Conservation (phyloP, 1,284 basidiomycete genomes). For the Jaminaea rosea region DNA sequence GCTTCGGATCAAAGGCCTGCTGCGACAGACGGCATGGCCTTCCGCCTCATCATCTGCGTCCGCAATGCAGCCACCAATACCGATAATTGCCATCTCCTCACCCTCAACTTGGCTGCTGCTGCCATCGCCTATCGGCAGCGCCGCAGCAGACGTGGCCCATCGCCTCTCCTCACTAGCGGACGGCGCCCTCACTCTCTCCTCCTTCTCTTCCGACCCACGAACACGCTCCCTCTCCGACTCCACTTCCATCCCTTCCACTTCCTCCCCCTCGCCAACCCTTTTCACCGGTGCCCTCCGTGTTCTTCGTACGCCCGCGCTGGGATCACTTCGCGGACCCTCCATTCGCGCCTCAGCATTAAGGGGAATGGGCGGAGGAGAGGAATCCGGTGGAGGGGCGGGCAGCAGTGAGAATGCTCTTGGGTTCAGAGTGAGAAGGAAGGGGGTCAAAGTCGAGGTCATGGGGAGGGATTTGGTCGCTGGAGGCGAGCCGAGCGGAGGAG, state of each 20-base stretch:
- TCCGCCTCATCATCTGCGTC: background rate
- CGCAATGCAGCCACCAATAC: background rate
- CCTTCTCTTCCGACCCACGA: background rate
- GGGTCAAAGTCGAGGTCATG: background rate
- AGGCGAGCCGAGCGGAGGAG: background rate
- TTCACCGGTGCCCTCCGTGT: background rate
- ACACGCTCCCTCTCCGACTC: background rate
- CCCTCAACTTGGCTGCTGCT: background rate
- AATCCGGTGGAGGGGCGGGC: background rate
- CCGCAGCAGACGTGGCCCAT: background rate
- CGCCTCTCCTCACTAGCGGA: background rate
- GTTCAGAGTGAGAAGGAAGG: background rate
- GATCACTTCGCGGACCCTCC: background rate
- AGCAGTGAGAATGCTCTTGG: background rate
- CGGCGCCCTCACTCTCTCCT: background rate
- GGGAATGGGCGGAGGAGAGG: background rate
- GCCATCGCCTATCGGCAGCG: background rate
- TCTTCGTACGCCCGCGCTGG: background rate
- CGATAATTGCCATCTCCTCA: background rate
- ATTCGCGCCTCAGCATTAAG: background rate
- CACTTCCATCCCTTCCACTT: no score
- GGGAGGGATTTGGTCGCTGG: conserved; percentile 1
- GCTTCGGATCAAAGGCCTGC: background rate
- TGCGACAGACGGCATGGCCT: background rate
- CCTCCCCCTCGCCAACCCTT: background rate